phyloP scores from a whole-genome alignment of 2,329 filamentous ascomycete genomes.

The Colletotrichum gloeosporioides region DNA sequence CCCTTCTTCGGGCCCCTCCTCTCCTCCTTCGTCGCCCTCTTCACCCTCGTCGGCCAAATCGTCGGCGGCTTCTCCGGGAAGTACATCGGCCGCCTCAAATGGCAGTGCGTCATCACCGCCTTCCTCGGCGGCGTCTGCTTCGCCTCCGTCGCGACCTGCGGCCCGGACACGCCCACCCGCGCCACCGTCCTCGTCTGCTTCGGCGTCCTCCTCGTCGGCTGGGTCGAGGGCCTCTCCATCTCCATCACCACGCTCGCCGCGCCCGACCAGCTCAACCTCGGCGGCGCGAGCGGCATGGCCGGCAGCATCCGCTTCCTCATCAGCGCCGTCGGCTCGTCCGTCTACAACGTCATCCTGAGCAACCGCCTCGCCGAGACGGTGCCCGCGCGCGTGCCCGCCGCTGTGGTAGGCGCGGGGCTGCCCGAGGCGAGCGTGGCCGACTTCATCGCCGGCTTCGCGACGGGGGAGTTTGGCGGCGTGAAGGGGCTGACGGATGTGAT shows the following conservation, averaged over 20 bases:
- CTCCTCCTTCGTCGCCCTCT: conserved; percentile 31
- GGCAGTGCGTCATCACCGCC: conserved; percentile 33
- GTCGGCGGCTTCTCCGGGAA: conserved; percentile 29
- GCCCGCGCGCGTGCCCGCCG: conserved; percentile 32
- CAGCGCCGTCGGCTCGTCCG: conserved; percentile 34
- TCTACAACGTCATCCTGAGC: conserved; percentile 38
- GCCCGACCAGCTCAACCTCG: conserved; percentile 39
- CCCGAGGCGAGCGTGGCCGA: conserved; percentile 35
- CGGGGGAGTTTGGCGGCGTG: conserved; percentile 32
- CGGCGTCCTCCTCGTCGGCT: conserved; percentile 40
- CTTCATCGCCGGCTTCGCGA: conserved; percentile 37
- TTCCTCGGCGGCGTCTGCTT: conserved; percentile 34
- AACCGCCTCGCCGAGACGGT: conserved; percentile 36
- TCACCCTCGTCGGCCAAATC: conserved; percentile 31
- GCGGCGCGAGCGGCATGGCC: conserved; percentile 37
- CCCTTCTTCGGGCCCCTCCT: conserved; percentile 29
- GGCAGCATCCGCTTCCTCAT: conserved; percentile 41
- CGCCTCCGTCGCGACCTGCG: conserved; percentile 31
- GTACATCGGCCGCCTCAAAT: conserved; percentile 34
- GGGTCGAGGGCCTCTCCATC: conserved; percentile 38
- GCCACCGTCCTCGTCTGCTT: conserved; percentile 32
- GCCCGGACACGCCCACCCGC: conserved; percentile 28
- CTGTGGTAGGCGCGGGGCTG: conserved; percentile 40
- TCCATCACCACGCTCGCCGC: conserved; percentile 37
- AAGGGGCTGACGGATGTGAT: conserved; percentile 34